phyloP scores from a whole-genome alignment of 768 basidiomycete species.

The Trametes punicea region DNA sequence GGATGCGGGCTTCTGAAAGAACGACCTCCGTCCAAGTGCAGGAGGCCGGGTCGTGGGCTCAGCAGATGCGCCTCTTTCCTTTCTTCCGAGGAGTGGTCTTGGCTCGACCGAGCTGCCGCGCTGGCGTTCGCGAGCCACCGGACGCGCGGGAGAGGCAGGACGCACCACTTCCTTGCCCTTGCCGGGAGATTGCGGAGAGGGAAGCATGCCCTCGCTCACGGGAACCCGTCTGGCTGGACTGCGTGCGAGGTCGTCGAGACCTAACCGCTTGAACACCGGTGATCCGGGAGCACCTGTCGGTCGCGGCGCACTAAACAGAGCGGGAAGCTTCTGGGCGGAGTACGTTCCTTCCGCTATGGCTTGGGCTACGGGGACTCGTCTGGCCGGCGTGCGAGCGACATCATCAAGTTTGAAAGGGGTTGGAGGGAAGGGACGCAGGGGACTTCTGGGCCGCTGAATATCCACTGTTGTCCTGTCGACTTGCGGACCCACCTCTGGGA shows the following conservation, averaged over 20 bases:
- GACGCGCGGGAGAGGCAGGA: slow-evolving; percentile 12
- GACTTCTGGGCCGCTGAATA: slow-evolving; percentile 32
- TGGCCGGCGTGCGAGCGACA: slow-evolving; percentile 54
- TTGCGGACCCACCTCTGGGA: slow-evolving; percentile 9
- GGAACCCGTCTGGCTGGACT: slow-evolving; percentile 36
- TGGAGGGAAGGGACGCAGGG: slow-evolving; percentile 22
- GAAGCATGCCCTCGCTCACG: slow-evolving; percentile 20
- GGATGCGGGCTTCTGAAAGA: slow-evolving; percentile 17
- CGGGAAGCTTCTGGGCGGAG: slow-evolving; percentile 45
- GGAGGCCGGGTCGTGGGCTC: slow-evolving; percentile 30
- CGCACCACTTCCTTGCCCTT: slow-evolving; percentile 16
- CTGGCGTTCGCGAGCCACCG: not conserved
- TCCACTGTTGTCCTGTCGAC: not conserved
- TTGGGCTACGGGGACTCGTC: slow-evolving; percentile 55
- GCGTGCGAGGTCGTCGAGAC: slow-evolving; percentile 35
- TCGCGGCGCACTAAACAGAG: slow-evolving; percentile 26
- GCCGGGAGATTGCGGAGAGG: slow-evolving; percentile 15
- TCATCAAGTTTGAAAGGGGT: slow-evolving; percentile 40
- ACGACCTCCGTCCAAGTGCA: slow-evolving; percentile 5
- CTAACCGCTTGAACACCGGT: slow-evolving; percentile 42
- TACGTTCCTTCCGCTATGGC: slow-evolving; percentile 48
- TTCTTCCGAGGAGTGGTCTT: slow-evolving; percentile 12
- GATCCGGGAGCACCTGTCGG: slow-evolving; percentile 5
- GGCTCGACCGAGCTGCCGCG: slow-evolving; percentile 20
- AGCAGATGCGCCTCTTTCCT: slow-evolving; percentile 34